Base-by-base conservation (phyloP, 1,139 yeast genomes). In the Insectozyma bohioensis region DNA sequence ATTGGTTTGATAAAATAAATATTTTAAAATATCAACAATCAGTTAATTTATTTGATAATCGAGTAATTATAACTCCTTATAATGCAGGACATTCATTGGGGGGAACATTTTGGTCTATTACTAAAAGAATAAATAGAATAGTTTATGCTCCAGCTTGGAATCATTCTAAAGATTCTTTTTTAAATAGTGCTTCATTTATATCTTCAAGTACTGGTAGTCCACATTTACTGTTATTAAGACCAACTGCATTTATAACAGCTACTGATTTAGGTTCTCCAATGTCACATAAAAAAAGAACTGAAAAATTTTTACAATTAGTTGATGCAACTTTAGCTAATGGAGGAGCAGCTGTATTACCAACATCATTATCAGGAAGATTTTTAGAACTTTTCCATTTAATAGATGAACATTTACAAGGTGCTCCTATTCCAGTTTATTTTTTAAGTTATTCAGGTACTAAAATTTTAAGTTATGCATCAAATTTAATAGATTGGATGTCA, bases 401-500 rank as follows among this genome's bases (percentile, higher is more conserved):
- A 12, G 95, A 85, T 50, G 66, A 68, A 27, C 77, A 71, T 47
- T 65, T 80, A 50, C 64, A 68, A 37, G 70, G 75, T 28, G 71
- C 75, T 4, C 75, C 80, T 10, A 56, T 80, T 11, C 96, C 96
- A 0, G 80, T 94, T 9, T 65, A 85, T 30, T 72, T 87, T 43
- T 61, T 85, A 18, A 80, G 95, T 4, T 82, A 81, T 49, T 82
- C 90, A 1, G 95, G 95, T 12, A 77, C 87, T 1, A 80, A 92
- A 51, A 75, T 85, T 2, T 61, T 92, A 43, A 75, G 84, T 24
- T 87, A 85, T 54, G 96, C 97, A 0, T 78, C 88, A 12, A 83
- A 87, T 37, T 84, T 92, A 80, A 61, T 90, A 16, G 98, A 94
- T 61, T 94, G 97, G 97, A 85, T 92, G 92, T 80, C 95, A 0